Conservation (phyloP, 2,329 filamentous ascomycete species). For the Colletotrichum sansevieriae region DNA sequence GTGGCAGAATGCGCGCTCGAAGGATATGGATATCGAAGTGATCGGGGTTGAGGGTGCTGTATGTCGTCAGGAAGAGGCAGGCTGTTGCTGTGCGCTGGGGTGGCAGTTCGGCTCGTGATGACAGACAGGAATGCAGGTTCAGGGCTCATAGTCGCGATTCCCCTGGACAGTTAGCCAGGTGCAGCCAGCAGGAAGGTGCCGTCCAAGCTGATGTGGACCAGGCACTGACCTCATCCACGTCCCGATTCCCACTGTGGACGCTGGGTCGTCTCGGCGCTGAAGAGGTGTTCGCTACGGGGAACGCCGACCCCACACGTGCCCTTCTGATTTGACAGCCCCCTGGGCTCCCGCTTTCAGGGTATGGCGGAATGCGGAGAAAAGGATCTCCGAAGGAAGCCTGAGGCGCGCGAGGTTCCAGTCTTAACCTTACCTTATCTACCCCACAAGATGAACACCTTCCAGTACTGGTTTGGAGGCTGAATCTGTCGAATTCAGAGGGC, state of each 20-base stretch:
- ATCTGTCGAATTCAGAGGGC: too few species aligned
- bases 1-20: not conserved
- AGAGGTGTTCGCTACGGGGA: constrained; percentile 25
- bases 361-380: constrained; percentile 37
- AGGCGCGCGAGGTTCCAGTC: not conserved
- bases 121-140: constrained; percentile 6
- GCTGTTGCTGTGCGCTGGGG: constrained; percentile 11
- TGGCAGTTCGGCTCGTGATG: not conserved
- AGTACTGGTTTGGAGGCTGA: too few species aligned
- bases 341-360: too few species aligned
- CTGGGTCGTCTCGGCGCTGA: constrained; percentile 27
- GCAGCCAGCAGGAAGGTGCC: constrained; percentile 25
- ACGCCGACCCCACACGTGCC: not conserved
- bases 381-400: constrained; percentile 15
- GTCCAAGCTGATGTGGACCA: constrained; percentile 39
- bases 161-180: constrained; percentile 33
- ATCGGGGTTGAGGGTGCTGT: not conserved
- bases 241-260: constrained; percentile 30
- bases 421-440: constrained; percentile 36
- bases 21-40: not conserved
- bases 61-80: not conserved
- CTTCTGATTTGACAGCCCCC: constrained; percentile 22
- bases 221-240: constrained; percentile 40
- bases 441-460: not conserved
- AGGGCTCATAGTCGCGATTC: constrained; percentile 31